Evolutionary conservation across 2,329 filamentous ascomycete genomes (phyloP).

Genomic region (Nemania serpens): DNA sequence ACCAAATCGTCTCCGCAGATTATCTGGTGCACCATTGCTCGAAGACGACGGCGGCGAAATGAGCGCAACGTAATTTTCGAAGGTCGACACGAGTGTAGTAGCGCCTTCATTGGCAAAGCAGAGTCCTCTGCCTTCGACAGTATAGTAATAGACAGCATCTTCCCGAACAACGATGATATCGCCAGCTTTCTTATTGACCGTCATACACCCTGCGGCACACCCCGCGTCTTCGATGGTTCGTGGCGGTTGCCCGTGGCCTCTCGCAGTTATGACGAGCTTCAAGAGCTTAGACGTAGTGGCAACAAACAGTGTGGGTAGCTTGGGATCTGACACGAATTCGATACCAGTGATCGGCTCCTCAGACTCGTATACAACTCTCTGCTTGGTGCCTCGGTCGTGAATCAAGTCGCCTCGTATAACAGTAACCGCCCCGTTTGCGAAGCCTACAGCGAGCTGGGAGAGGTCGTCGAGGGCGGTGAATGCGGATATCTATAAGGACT

Average conservation of each 20-base stretch:
- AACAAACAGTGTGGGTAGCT: slow-evolving; percentile 80
- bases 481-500: slow-evolving; percentile 69
- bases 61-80: slow-evolving; percentile 84
- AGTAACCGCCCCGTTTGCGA: slow-evolving; percentile 92
- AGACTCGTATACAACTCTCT: slow-evolving; percentile 93
- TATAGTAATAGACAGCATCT: slow-evolving; percentile 95
- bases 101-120: slow-evolving; percentile 90
- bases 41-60: slow-evolving; percentile 72
- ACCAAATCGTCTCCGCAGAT: slow-evolving; percentile 73
- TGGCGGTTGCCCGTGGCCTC: slow-evolving; percentile 86
- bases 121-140: slow-evolving; percentile 79
- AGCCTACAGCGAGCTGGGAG: slow-evolving; percentile 91
- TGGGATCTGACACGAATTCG: slow-evolving; percentile 68
- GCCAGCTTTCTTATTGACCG: slow-evolving; percentile 75
- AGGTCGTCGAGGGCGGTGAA: slow-evolving; percentile 87
- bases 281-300: slow-evolving; percentile 88
- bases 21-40: slow-evolving; percentile 59
- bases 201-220: slow-evolving; percentile 95
- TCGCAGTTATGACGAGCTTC: slow-evolving; percentile 83
- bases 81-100: slow-evolving; percentile 80
- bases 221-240: slow-evolving; percentile 87
- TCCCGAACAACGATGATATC: slow-evolving; percentile 92
- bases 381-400: slow-evolving; percentile 91
- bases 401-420: slow-evolving; percentile 93
- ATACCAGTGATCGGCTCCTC: slow-evolving; percentile 95